Evolutionary conservation across 73 alveolate species (phyloP), one percentile per base, ranked within the genome.

Genomic region (Uronychia binucleata): DNA sequence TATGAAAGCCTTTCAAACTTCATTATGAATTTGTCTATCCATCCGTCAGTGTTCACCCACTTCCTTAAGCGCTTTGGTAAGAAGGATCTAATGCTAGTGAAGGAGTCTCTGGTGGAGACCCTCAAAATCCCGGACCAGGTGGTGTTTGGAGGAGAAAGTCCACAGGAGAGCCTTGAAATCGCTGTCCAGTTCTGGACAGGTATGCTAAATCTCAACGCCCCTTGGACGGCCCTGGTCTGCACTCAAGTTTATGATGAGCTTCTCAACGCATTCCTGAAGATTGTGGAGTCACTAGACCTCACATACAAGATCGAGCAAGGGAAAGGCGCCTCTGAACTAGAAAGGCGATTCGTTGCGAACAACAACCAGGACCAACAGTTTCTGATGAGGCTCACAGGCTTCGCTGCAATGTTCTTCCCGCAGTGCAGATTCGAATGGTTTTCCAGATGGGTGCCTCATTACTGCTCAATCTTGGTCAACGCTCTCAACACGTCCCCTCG

Each of bases 51-150:
- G 5, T 90, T 90, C 59, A 59, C 57, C 0, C 75, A 30, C 1
- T 90, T 87, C 89, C 33, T 85, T 26, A 77, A 60, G 57, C 85
- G 78, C 34, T 90, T 84, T 58, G 84, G 84, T 8, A 79, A 59
- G 34, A 28, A 32, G 32, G 74, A 86, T 57, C 28, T 90, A 13
- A 30, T 83, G 1, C n/a, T n/a, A n/a, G 84, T 85, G 25, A 79
- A 59, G 34, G 33, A 32, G 32, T 46, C 90, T 57, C 28, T 90
- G 26, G 35, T 83, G 1, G 92, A 90, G 34, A 90, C 91, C 0
- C 77, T 90, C 31, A 90, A 89, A 31, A 80, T 85, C 1, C 95
- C 91, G 79, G 95, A 81, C 67, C 60, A 88, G 0, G 93, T 80
- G 25, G 0, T 80, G 0, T 81, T 78, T 34, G 89, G 89, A n/a